phyloP scores from a whole-genome alignment of 257 asterid genomes.

The Solanum pinnatisectum region DNA sequence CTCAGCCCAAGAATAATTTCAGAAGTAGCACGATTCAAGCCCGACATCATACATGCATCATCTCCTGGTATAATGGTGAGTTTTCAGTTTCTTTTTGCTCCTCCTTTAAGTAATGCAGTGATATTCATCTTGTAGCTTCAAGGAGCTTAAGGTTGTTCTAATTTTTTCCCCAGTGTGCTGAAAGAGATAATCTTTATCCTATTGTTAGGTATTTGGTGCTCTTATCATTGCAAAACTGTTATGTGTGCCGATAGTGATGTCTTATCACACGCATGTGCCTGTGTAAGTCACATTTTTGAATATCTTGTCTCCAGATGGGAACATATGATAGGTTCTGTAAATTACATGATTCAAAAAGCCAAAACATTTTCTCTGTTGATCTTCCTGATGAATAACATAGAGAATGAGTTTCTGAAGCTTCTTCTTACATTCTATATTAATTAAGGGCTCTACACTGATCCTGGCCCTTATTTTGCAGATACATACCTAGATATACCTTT shows the following conservation, averaged over 20 bases:
- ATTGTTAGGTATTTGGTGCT: constrained; percentile 80
- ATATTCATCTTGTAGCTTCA: neutral
- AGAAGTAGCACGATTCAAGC: constrained; percentile 85
- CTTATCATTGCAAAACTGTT: constrained; percentile 73
- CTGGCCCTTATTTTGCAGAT: constrained; percentile 39
- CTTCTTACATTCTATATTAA: neutral
- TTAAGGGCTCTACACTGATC: constrained; percentile 13
- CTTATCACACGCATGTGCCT: constrained; percentile 97
- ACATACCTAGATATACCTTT: constrained; percentile 89
- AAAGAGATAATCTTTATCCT: neutral
- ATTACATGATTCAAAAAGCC: neutral
- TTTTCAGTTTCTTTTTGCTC: constrained; percentile 2
- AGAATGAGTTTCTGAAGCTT: neutral
- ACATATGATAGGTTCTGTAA: neutral
- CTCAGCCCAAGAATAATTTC: constrained; percentile 98
- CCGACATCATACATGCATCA: constrained; percentile 95
- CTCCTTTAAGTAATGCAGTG: neutral
- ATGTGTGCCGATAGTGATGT: constrained; percentile 83
- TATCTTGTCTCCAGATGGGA: neutral
- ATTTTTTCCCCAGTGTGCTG: neutral
- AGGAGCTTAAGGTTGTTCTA: neutral
- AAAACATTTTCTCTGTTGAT: neutral
- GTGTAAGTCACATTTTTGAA: constrained; percentile 40
- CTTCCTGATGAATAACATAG: neutral
- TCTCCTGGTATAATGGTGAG: constrained; percentile 97